These are phyloP conservation scores for Corylus avellana DNA, from an alignment of 306 rosid species.

Conservation along the genomic window DNA sequence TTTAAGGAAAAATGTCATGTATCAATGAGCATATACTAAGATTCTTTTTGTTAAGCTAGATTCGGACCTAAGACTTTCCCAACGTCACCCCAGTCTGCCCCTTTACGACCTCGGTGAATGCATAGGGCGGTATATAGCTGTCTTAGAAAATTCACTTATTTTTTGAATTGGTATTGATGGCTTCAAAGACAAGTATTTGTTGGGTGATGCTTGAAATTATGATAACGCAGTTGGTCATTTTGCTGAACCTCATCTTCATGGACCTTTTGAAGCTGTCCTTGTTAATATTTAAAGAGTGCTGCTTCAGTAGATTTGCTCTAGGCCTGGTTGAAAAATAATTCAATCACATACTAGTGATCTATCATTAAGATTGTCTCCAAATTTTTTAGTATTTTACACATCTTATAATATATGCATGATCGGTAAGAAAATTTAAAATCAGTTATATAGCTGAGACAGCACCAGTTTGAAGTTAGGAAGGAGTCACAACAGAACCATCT, in stretches of 20 bases:
- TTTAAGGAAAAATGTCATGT: background rate
- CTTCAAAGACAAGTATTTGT: background rate
- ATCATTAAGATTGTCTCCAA: background rate
- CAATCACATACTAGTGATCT: background rate
- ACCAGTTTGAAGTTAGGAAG: background rate
- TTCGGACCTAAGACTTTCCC: background rate
- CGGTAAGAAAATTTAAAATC: background rate
- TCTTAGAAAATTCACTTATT: background rate
- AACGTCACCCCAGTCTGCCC: background rate
- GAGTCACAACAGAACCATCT: background rate
- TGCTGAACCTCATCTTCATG: background rate
- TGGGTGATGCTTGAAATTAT: background rate
- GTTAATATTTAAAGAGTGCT: background rate
- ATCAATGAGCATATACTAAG: background rate
- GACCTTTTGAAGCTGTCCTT: background rate
- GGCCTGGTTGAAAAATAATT: conserved; percentile 1
- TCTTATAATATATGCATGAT: background rate
- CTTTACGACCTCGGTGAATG: background rate
- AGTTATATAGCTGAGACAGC: background rate
- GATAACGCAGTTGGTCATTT: background rate
- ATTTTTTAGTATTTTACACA: too few relatives aligned
- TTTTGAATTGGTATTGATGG: background rate
- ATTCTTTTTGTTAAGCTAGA: background rate
- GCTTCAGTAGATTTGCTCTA: background rate
- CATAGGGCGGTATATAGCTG: background rate